Evolutionary conservation across 768 basidiomycete species (phyloP), one percentile per base, ranked within the genome.

Genomic region (Mycena floridula): DNA sequence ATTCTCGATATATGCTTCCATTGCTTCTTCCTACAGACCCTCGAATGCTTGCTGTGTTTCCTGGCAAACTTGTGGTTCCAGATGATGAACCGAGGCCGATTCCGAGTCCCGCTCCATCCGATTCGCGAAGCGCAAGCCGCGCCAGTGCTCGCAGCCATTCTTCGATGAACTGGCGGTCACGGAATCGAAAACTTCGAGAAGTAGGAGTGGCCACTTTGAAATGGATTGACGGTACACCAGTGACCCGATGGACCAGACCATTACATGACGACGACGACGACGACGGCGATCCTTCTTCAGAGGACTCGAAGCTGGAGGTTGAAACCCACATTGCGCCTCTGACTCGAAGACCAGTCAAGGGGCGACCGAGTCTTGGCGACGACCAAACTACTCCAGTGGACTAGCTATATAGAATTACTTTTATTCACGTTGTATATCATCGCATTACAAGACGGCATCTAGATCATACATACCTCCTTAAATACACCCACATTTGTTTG

Each of bases 1-100:
- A 99, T 61, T 92, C 89, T 21, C 77, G 93, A 51, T 80, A 86
- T 60, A 97, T 97, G 92, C 76, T 98, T 20, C 91, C 90, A 2
- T 70, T 95, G 39, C 70, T 80, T 18, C 81, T 96, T 40, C 94
- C 94, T 6, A 80, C 82, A 16, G 82, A 91, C 59, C 82, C 85
- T 25, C 79, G 80, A 28, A 71, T 89, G 60, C 69, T 94, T 7
- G 82, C 86, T 16, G 87, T 85, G 5, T 64, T 76, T 3, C 82
- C 88, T 0, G 72, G 62, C 40, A 78, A 72, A 53, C 57, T 64
- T 16, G 50, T 59, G n/a, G 49, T 63, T 8, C 49, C 61, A 30
- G 63, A 66, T 11, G 67, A 66, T 23, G 66, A 65, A 42, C 57
- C 50, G 39, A 52, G 42, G 28, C 23, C 37, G 22, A 58, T 59